Percentiles rank a stretch among this genome's conserved stretches.
Evolutionary conservation across 2,329 filamentous ascomycete species (phyloP).

Genomic region (Ilyonectria sp.): DNA sequence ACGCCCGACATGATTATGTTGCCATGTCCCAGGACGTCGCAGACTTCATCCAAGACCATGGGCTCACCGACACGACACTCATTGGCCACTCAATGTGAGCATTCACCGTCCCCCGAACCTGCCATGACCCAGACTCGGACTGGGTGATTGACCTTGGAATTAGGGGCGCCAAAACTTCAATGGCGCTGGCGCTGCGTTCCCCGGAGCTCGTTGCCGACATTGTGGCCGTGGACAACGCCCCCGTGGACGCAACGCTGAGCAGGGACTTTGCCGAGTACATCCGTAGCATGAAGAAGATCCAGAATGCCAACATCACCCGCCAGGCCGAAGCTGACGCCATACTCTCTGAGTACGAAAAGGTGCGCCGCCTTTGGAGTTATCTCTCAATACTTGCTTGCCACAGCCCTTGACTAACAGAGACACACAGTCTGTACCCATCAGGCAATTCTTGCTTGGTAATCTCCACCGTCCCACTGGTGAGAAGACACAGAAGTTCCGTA

Average conservation of each 20-base stretch:
- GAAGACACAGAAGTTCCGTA: slow-evolving; percentile 78
- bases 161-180: slow-evolving; percentile 92
- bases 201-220: slow-evolving; percentile 79
- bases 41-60: slow-evolving; percentile 81
- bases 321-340: slow-evolving; percentile 87
- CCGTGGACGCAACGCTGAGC: slow-evolving; percentile 82
- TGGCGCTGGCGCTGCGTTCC: slow-evolving; percentile 83
- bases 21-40: slow-evolving; percentile 88
- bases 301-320: slow-evolving; percentile 75
- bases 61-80: slow-evolving; percentile 78
- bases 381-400: neutral
- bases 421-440: slow-evolving; percentile 76
- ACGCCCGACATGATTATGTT: slow-evolving; percentile 81
- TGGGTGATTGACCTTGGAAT: neutral
- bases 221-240: slow-evolving; percentile 92
- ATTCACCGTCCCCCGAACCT: neutral
- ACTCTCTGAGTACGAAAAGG: slow-evolving; percentile 80
- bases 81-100: slow-evolving; percentile 94
- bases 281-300: slow-evolving; percentile 86
- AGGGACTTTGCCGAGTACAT: slow-evolving; percentile 86
- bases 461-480: slow-evolving; percentile 70
- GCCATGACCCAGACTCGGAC: neutral
- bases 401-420: neutral
- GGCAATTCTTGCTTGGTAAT: slow-evolving; percentile 94
- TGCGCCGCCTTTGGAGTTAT: slow-evolving; percentile 47